phyloP scores from a whole-genome alignment of 306 rosid species.

The Albizia julibrissin region DNA sequence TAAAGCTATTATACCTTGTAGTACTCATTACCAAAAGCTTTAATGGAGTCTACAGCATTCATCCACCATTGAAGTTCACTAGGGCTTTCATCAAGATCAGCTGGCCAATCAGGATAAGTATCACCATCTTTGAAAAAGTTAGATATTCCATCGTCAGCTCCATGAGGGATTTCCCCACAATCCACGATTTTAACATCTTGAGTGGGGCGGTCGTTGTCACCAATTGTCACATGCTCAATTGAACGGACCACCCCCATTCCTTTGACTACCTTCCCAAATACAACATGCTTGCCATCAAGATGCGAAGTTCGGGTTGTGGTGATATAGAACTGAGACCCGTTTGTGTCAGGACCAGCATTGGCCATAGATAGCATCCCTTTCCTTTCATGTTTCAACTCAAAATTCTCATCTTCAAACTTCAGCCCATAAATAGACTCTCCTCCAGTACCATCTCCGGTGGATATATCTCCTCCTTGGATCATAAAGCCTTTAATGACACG shows the following conservation, averaged over 20 bases:
- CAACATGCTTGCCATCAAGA: constrained; percentile 93
- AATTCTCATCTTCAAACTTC: constrained; percentile 84
- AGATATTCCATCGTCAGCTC: constrained; percentile 74
- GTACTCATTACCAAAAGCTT: constrained; percentile 72
- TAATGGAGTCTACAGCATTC: constrained; percentile 68
- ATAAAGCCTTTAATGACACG: constrained; percentile 80
- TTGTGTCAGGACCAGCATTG: constrained; percentile 77
- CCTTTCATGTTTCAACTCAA: constrained; percentile 88
- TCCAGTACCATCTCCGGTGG: constrained; percentile 94
- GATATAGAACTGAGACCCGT: constrained; percentile 91
- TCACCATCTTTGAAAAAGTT: constrained; percentile 92
- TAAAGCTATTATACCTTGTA: constrained; percentile 61
- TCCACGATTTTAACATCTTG: constrained; percentile 63
- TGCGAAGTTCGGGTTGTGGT: constrained; percentile 82
- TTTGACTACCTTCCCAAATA: constrained; percentile 82
- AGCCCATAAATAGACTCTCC: constrained; percentile 92
- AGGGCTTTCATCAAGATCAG: constrained; percentile 71
- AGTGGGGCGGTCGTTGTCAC: constrained; percentile 55
- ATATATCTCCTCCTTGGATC: constrained; percentile 94
- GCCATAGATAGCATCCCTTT: constrained; percentile 97
- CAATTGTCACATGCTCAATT: constrained; percentile 61
- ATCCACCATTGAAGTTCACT: constrained; percentile 82
- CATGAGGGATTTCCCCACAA: constrained; percentile 78
- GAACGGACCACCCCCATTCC: constrained; percentile 96
- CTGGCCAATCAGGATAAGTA: constrained; percentile 93